Conservation (phyloP, 306 rosid species). For the Quercus agrifolia region DNA sequence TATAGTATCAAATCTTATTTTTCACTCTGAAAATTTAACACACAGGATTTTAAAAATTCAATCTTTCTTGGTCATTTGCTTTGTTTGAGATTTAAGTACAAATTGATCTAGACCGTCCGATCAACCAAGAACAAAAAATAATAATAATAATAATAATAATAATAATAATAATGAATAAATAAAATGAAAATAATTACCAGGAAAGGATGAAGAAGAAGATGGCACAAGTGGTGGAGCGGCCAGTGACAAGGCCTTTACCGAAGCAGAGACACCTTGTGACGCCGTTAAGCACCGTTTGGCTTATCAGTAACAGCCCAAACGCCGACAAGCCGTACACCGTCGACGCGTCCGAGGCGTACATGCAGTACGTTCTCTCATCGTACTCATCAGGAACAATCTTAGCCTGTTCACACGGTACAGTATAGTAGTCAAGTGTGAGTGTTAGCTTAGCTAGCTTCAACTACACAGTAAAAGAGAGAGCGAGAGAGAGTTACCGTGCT, state of each 20-base stretch:
- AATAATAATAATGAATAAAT: neutral
- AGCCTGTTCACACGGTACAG: conserved; percentile 38
- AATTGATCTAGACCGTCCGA: neutral
- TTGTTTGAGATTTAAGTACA: no score
- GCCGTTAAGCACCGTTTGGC: conserved; percentile 64
- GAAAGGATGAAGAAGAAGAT: conserved; percentile 71
- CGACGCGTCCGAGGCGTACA: conserved; percentile 80
- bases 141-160: neutral
- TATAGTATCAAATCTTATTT: no score
- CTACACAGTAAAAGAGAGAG: neutral
- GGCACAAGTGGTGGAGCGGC: conserved; percentile 58
- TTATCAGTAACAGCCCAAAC: conserved; percentile 51
- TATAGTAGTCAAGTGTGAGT: no score
- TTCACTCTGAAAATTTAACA: no score
- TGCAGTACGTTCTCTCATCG: conserved; percentile 65
- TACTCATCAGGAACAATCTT: conserved; percentile 63
- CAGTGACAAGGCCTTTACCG: conserved; percentile 78
- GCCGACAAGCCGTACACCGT: conserved; percentile 86
- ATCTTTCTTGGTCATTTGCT: no score
- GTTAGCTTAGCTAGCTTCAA: neutral
- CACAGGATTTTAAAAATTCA: no score
- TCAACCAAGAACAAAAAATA: neutral
- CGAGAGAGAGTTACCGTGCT: conserved; percentile 38
- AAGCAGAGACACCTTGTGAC: conserved; percentile 89
- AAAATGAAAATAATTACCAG: conserved; percentile 40